phyloP scores from a whole-genome alignment of 1,139 yeast species.

The Pichia sp. region DNA sequence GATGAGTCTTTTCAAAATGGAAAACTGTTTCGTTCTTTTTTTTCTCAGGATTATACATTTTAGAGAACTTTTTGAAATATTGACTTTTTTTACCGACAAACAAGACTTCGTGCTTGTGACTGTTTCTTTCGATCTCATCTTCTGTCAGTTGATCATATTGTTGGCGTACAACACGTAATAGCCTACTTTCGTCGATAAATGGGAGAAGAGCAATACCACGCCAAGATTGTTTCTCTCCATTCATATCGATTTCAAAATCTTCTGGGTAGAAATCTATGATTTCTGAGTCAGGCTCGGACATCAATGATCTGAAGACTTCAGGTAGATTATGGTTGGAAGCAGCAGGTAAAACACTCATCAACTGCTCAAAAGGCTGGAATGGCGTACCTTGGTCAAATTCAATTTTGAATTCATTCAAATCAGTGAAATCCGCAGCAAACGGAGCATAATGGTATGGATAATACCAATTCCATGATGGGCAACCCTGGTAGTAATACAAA shows the following conservation, averaged over 20 bases:
- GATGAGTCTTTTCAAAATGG: constrained; percentile 48
- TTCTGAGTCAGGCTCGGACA: constrained; percentile 77
- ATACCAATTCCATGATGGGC: constrained; percentile 98
- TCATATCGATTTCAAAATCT: constrained; percentile 88
- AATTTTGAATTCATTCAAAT: constrained; percentile 54
- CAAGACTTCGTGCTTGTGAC: constrained; percentile 58
- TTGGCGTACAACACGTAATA: constrained; percentile 60
- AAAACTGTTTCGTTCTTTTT: constrained; percentile 36
- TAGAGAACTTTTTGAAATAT: constrained; percentile 39
- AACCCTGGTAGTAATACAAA: constrained; percentile 91
- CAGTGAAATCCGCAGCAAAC: constrained; percentile 80
- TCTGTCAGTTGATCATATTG: constrained; percentile 63
- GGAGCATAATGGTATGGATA: constrained; percentile 98
- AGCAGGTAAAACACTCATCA: constrained; percentile 96
- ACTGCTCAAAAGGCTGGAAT: constrained; percentile 89
- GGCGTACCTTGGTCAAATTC: constrained; percentile 72
- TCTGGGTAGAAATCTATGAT: constrained; percentile 90
- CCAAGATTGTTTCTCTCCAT: constrained; percentile 94
- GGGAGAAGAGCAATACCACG: constrained; percentile 90
- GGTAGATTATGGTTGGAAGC: constrained; percentile 94
- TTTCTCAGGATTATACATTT: constrained; percentile 31
- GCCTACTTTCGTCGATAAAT: constrained; percentile 78
- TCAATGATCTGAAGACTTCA: constrained; percentile 71
- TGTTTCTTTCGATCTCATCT: constrained; percentile 68
- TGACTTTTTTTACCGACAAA: constrained; percentile 56